Base-by-base conservation (phyloP, 345 rosid species). In the Linum tenue region DNA sequence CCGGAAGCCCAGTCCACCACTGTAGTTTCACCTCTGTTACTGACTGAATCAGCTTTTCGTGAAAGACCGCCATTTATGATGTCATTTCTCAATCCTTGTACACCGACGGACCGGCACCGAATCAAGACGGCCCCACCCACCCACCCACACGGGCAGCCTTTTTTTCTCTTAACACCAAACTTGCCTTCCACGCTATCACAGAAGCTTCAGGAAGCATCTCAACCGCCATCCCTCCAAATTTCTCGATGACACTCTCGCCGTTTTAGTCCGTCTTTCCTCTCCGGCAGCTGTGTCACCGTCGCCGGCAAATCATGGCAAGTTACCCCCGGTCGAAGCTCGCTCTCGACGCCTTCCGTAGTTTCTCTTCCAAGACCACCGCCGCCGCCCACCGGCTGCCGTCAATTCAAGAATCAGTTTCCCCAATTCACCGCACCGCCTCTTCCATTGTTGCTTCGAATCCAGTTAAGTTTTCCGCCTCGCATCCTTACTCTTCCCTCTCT, bases 291-390 rank as follows among this genome's bases (percentile, higher is more conserved):
- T 9, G 9, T 48, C 53, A 12, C 14, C 53, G 12, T 48, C 3
- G 14, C 3, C 53, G 14, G 10, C 50, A 5, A 4, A 62, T 68
- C 80, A 81, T 86, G 98, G 81, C 81, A 5, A 78, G 64, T 77
- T 80, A 72, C 75, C 64, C 74, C 68, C 82, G 85, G 78, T 74
- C 81, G 39, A 82, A 79, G 68, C 75, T 76, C 5, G 80, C 79
- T 0, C 58, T 85, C 43, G 75, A 79, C 50, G 69, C 89, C 69
- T 17, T 83, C 56, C 86, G 86, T 55, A 77, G 62, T 55, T 68
- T 76, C 70, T 41, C 78, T 58, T 73, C 83, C 41, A 82, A 64
- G 74, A 37, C 68, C 67, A 17, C 63, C 3, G 77, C 74, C 55
- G 73, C 59, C 64, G 31, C 85, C 71, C 31, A 22, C 31, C 31